Evolutionary conservation across 1,284 basidiomycete species (phyloP), one percentile per base, ranked within the genome.

Genomic region (Somion occarium): DNA sequence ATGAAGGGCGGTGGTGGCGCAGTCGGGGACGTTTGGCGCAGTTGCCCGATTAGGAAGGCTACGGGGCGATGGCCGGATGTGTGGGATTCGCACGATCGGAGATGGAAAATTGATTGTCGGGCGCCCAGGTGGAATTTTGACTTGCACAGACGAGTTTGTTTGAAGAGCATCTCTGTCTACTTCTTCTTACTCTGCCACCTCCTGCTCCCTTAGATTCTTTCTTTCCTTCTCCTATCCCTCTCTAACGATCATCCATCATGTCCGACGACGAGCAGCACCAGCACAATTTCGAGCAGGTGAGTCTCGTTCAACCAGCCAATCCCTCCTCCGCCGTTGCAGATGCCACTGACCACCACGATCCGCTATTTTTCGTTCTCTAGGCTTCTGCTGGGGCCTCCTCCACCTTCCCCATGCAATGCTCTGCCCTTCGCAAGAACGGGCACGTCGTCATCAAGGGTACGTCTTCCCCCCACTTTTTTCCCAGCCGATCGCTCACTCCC

Each of bases 401-500:
- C 70, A 96, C 93, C 71, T 95, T 72, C 81, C 91, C 92, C 65
- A 93, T 89, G 88, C 93, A 98, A 81, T 98, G 97, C 79, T 99
- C 96, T 71, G 93, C 94, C 65, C 90, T 99, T 62, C 90, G 86
- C 68, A 88, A 88, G 78, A 85, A 84, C 78, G 95, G 96, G 49
- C 93, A 96, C 79, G 96, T 99, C 70, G 90, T 96, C 69, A 98
- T 99, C 78, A 98, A 98, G 82, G 80, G 86, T 82, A 52, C 25
- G 64, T 60, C 20, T 30, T 47, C 3, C 15, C 1, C 26, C 27
- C 25, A n/a, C 46, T 13, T 15, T n/a, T 15, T 15, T 23, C 18
- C 19, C 5, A 11, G 23, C 7, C 43, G 43, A 15, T 50, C 43
- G 15, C 26, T 34, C 15, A 3, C 3, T 5, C 41, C 41, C 5